Conservation (phyloP, 345 rosid species). For the Linum trigynum region DNA sequence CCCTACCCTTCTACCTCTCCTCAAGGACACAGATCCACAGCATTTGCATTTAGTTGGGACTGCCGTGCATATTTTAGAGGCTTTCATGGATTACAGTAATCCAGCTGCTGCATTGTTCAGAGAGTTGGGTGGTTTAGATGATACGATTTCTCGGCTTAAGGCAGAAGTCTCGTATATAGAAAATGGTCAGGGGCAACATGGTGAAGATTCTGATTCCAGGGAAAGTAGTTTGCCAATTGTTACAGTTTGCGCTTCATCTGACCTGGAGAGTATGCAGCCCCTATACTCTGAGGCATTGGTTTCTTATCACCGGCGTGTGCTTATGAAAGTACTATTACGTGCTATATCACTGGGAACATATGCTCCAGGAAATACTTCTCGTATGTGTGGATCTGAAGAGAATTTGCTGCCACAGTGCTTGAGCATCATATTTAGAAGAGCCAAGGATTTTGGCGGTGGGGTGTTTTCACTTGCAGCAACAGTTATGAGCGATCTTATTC, state of each 20-base stretch:
- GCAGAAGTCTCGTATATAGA: conserved; percentile 67
- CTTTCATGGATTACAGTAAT: conserved; percentile 92
- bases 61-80: conserved; percentile 81
- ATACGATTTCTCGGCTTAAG: conserved; percentile 72
- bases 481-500: conserved; percentile 94
- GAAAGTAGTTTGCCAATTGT: conserved; percentile 30
- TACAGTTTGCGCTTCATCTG: conserved; percentile 31
- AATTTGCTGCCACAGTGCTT: conserved; percentile 82
- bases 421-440: conserved; percentile 65
- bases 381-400: conserved; percentile 75
- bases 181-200: conserved; percentile 41
- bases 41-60: conserved; percentile 86
- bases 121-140: conserved; percentile 96
- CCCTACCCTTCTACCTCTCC: conserved; percentile 83
- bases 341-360: conserved; percentile 92
- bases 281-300: conserved; percentile 79
- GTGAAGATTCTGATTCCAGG: conserved; percentile 39
- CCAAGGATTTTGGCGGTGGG: conserved; percentile 94
- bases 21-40: conserved; percentile 85
- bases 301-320: conserved; percentile 59
- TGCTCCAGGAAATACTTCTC: conserved; percentile 81
- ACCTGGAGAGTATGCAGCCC: conserved; percentile 45
- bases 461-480: conserved; percentile 93
- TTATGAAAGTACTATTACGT: conserved; percentile 78
- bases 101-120: conserved; percentile 90